Base-by-base conservation (phyloP, 164 flowering plant genomes). In the Piper longum region DNA sequence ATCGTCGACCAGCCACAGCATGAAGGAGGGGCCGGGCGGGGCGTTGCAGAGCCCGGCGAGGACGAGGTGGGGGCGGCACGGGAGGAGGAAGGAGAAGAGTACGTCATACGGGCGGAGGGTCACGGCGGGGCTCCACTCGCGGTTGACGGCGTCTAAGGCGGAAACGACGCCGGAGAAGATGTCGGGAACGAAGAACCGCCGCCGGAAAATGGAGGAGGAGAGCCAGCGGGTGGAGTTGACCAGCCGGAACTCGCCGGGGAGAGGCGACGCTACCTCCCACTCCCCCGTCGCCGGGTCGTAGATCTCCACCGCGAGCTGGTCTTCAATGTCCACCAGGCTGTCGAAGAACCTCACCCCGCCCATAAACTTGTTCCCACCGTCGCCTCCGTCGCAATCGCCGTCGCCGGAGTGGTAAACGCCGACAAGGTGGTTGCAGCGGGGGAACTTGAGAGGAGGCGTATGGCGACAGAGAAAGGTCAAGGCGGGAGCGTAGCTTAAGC, bases 91-190 rank as follows among this genome's bases (percentile, higher is more conserved):
- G 0, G 88, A 81, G 67, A 82, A 84, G 40, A 71, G 18, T 0
- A 78, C 74, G n/a, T 87, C 85, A 0, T 87, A 82, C n/a, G 87
- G 87, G 69, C 83, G 67, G 7, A 86, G 73, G 3, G 78, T 79
- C 67, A 71, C 79, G 1, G 84, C 88, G n/a, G 72, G 75, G 62
- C 79, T 79, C 92, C 92, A 86, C 4, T 64, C 52, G 26, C 59
- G 81, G 5, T 55, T 54, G 1, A 54, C 55, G 63, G 84, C 65
- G 72, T 83, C 83, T 40, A 86, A 84, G 4, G 80, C 66, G 7
- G 85, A 77, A 4, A 86, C 64, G 48, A 79, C 80, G 56, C 77
- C 69, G 0, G 88, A 75, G 62, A 71, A 74, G 8, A 76, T 81
- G 42, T 80, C 84, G 58, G 73, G 75, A 4, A 86, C 86, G 62